Base-by-base conservation (phyloP, 2,329 filamentous ascomycete genomes). In the Pseudogymnoascus sp. region DNA sequence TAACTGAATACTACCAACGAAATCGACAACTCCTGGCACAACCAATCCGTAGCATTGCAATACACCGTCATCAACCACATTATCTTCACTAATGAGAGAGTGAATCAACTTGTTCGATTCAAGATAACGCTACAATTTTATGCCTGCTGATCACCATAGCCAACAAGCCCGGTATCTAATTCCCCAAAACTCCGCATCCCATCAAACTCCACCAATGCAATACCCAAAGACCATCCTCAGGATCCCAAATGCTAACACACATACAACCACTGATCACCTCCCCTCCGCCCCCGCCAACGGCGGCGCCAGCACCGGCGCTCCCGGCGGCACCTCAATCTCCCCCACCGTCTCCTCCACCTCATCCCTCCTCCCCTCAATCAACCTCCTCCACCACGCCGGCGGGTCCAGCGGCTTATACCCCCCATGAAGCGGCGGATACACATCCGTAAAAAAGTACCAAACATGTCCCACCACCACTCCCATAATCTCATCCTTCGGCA, bases 391-490 rank as follows among this genome's bases (percentile, higher is more conserved):
- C 87, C 91, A 97, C 65, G 79, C 78, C 0, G 95, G 95, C 39
- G 95, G 93, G 70, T 96, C 93, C 59, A 99, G 81, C 0, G 95
- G 95, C 63, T 90, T 83, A 61, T 89, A 87, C 16, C 91, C 91
- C 67, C 89, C 86, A 76, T 97, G 90, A 47, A 97, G 83, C 2
- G 92, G 90, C 3, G 95, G 95, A 75, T 96, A 99, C 14, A 99
- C 93, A 74, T 99, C 95, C 65, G 87, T 90, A 76, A 97, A 97
- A 78, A 97, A 99, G 76, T 97, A 99, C 89, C 93, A 97, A 42
- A 97, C 83, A 76, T 99, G 95, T 8, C 95, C 95, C 40, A 97
- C 93, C 8, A 95, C 86, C 14, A 97, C 91, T 3, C 95, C 95
- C 79, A 96, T 91, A 67, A 99, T 89, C 79, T 99, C 95, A 74